phyloP scores from a whole-genome alignment of 257 asterid species.

The Solanum pennellii region DNA sequence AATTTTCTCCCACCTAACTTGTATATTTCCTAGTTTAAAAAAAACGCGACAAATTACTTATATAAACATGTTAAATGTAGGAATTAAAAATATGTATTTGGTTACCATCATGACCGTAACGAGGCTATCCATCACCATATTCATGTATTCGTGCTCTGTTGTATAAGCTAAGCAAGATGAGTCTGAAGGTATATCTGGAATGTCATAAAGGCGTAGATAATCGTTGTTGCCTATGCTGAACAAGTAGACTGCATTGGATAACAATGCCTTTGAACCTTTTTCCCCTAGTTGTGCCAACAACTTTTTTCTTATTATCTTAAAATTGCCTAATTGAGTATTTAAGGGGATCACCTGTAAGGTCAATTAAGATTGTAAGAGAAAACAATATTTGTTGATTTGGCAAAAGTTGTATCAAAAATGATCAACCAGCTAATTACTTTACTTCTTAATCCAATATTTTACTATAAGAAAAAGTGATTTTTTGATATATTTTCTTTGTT shows the following conservation, averaged over 20 bases:
- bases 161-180: background rate
- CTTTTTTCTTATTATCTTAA: slow-evolving; percentile 1
- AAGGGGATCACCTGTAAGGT: slow-evolving; percentile 4
- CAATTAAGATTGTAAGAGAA: background rate
- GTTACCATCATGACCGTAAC: background rate
- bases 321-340: slow-evolving; percentile 4
- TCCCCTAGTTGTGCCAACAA: background rate
- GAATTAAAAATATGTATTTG: background rate
- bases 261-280: background rate
- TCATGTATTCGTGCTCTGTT: background rate
- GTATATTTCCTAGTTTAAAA: background rate
- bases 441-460: background rate
- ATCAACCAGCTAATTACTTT: too few relatives aligned
- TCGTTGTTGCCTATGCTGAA: slow-evolving; percentile 4
- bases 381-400: background rate
- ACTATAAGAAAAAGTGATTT: too few relatives aligned
- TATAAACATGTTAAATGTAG: background rate
- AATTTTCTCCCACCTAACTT: background rate
- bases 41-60: background rate
- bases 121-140: background rate
- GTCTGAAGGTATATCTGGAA: background rate
- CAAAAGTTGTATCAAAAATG: background rate
- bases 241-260: slow-evolving; percentile 14
- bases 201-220: background rate
- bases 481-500: background rate